Base-by-base conservation (phyloP, 2,329 filamentous ascomycete species). In the Colletotrichum liriopes region DNA sequence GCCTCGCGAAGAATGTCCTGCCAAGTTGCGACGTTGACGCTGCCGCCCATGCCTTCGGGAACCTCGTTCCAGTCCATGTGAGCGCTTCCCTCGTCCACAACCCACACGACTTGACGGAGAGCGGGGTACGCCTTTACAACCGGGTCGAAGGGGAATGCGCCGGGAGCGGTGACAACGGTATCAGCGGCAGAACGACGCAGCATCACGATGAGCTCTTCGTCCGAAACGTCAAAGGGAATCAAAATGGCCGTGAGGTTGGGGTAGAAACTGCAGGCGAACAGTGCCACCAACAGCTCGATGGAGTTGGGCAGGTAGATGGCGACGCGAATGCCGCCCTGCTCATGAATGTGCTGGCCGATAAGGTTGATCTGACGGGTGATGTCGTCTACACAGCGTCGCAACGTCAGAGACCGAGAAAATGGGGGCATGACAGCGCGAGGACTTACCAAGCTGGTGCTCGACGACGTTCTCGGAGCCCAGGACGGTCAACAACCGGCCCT, bases 61-160 rank as follows among this genome's bases (percentile, higher is more conserved):
- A 95, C 90, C 79, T 96, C 94, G 77, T 94, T 95, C 95, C 96
- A 99, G 82, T 98, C 95, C 88, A 99, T 93, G 80, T 98, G 96
- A 76, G 91, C 90, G 84, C 92, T 98, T 52, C 94, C 94, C 78
- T 94, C 90, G 77, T 98, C 96, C 6, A 97, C 94, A 16, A 98
- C 95, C 94, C 95, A 98, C 76, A 98, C 89, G 41, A 98, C 87
- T 76, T 95, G 91, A 73, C 91, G 92, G 56, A 99, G 87, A 47
- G 89, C 87, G 6, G 92, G 88, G 77, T 93, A 94, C 65, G 86
- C 88, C 77, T 92, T 90, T 64, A 91, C 88, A 16, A 97, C 88
- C 47, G 88, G 84, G 74, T 94, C 92, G 54, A 98, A 90, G 29
- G 96, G 94, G 70, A 98, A 89, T n/a, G 93, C 91, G 52, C 96